Evolutionary conservation across 306 rosid species (phyloP).

Genomic region (Sindora glabra): DNA sequence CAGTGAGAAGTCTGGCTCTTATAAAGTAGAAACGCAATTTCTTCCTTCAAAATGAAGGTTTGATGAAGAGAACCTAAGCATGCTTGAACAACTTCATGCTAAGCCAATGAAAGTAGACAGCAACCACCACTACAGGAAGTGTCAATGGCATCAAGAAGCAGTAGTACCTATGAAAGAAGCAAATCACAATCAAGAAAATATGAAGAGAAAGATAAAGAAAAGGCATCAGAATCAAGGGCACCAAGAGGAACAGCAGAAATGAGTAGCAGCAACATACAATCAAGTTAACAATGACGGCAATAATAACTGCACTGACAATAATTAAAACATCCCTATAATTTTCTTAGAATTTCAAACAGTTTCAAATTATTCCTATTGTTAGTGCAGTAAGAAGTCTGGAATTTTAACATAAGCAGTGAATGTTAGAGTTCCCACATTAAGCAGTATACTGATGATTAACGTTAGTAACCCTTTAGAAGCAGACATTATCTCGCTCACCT

Average conservation of each 20-base stretch:
- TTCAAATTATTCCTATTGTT: too few relatives aligned
- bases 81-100: slow-evolving; percentile 89
- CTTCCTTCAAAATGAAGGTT: not conserved
- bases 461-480: too few relatives aligned
- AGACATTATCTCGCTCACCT: too few relatives aligned
- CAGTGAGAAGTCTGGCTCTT: not conserved
- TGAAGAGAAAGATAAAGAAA: too few relatives aligned
- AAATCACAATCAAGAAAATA: slow-evolving; percentile 3
- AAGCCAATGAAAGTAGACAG: slow-evolving; percentile 85
- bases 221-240: not conserved
- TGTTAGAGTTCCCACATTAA: too few relatives aligned
- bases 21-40: not conserved
- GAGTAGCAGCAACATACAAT: not conserved
- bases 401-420: too few relatives aligned
- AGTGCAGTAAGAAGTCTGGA: too few relatives aligned
- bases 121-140: slow-evolving; percentile 60
- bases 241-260: not conserved
- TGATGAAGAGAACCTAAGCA: slow-evolving; percentile 33
- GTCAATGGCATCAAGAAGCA: slow-evolving; percentile 88
- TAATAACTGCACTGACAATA: too few relatives aligned
- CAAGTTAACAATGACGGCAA: not conserved
- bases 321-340: too few relatives aligned
- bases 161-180: slow-evolving; percentile 43
- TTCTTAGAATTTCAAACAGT: too few relatives aligned
- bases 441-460: too few relatives aligned